These are phyloP conservation scores for Bisporella sp. DNA, from an alignment of 2,329 filamentous ascomycete species.

Conservation along the genomic window DNA sequence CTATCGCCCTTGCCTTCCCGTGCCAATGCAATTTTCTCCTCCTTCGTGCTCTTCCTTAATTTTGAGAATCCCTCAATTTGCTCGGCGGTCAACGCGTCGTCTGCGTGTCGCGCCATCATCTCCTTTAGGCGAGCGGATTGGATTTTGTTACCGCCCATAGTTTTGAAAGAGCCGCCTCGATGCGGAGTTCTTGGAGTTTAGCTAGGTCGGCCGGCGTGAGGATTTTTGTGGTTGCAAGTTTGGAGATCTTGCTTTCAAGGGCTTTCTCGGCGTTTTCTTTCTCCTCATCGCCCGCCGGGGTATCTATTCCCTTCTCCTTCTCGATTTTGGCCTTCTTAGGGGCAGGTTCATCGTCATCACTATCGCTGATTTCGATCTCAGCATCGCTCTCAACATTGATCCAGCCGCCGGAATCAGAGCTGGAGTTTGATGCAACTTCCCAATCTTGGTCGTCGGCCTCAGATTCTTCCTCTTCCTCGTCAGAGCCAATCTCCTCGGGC, in stretches of 20 bases:
- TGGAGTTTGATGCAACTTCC: constrained; percentile 91
- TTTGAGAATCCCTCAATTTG: constrained; percentile 84
- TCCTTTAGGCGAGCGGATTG: constrained; percentile 32
- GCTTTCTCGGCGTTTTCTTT: constrained; percentile 37
- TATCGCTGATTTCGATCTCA: constrained; percentile 68
- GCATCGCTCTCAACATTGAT: constrained; percentile 81
- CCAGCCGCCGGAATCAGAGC: constrained; percentile 78
- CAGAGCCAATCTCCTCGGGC: constrained; percentile 52
- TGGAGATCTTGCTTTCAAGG: constrained; percentile 46
- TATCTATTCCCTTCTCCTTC: constrained; percentile 11
- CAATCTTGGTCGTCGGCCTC: constrained; percentile 46
- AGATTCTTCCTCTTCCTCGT: constrained; percentile 43
- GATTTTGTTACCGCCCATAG: constrained; percentile 40
- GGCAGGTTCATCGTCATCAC: constrained; percentile 65
- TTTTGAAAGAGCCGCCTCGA: constrained; percentile 63
- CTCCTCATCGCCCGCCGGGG: constrained; percentile 30
- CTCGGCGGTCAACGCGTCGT: constrained; percentile 83
- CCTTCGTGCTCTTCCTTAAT: constrained; percentile 79
- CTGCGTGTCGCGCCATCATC: constrained; percentile 56
- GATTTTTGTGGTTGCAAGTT: constrained; percentile 85
- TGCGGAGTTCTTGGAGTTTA: constrained; percentile 83
- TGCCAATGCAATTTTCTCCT: constrained; percentile 79
- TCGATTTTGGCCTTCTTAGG: constrained; percentile 56
- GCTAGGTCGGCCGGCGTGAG: constrained; percentile 94
- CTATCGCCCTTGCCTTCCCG: constrained; percentile 74